phyloP scores from a whole-genome alignment of 2,329 filamentous ascomycete species.

The Exserohilum rostratum region DNA sequence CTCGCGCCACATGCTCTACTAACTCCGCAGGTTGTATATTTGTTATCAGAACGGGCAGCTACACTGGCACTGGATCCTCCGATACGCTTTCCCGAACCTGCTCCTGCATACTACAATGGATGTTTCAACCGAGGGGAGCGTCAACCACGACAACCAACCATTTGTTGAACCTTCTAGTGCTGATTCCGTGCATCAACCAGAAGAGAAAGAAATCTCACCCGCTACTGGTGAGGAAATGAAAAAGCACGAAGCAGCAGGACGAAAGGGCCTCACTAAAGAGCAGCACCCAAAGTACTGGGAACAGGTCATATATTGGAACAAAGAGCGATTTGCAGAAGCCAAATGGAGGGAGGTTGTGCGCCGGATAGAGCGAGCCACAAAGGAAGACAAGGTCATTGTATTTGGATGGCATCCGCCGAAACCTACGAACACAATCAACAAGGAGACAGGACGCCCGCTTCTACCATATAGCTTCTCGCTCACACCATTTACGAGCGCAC shows the following conservation, averaged over 20 bases:
- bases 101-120: too few species aligned
- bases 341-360: conserved; percentile 12
- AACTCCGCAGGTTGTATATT: neutral
- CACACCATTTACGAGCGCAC: conserved; percentile 7
- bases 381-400: conserved; percentile 13
- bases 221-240: conserved; percentile 7
- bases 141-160: neutral
- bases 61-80: too few species aligned
- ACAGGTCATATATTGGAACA: conserved; percentile 14
- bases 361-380: conserved; percentile 1
- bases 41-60: neutral
- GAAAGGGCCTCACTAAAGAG: conserved; percentile 20
- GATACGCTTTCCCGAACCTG: too few species aligned
- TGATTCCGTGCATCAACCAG: neutral
- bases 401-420: neutral
- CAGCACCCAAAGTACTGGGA: conserved; percentile 13
- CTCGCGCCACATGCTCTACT: neutral
- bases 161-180: neutral
- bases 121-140: too few species aligned
- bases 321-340: conserved; percentile 18
- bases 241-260: conserved; percentile 20
- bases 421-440: neutral
- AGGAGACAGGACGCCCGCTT: neutral
- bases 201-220: neutral
- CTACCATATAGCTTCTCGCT: conserved; percentile 4